Evolutionary conservation across 2,329 filamentous ascomycete species (phyloP), one percentile per base, ranked within the genome.

Genomic region (Diaporthe citriasiana): DNA sequence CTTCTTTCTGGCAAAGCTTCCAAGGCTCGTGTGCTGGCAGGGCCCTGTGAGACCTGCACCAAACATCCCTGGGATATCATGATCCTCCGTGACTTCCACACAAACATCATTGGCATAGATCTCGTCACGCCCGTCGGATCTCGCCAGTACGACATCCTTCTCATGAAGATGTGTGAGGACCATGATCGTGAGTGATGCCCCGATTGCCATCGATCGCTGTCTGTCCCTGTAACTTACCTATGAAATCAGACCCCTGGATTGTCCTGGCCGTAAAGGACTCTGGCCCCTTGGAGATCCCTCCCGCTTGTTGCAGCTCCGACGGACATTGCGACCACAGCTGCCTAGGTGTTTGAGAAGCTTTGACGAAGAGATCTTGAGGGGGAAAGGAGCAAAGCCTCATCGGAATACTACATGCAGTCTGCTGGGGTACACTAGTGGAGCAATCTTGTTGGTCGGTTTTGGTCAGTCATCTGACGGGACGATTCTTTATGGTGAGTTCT

Each of bases 141-240:
- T 33, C 56, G 50, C 12, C 22, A 63, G 59, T 68, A 22, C 15
- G 73, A 74, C 12, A 51, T 72, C 15, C 59, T 74, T 12, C 68
- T 72, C 6, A 72, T 74, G 73, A 74, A 72, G 27, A 59, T 72
- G 50, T 74, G 73, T 40, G 51, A 71, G 27, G 47, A 66, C 15
- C 27, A 15, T 10, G 50, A 72, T 2, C 4, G 73, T 74, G 19
- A 68, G 50, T 68, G 4, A 12, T 27, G 3, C 27, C 33, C 15
- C 2, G 19, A n/a, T 50, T 40, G 4, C 22, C 15, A 4, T n/a
- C n/a, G n/a, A n/a, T 38, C 4, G 7, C 22, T 27, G 9, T 12
- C 22, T 17, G 7, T 2, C 7, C 17, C 15, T 10, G 3, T 4
- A 10, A 15, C 38, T 72, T 3, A 69, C 35, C 15, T 13, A 25